Conservation (phyloP, 768 basidiomycete species). For the Myochromella boudieri region DNA sequence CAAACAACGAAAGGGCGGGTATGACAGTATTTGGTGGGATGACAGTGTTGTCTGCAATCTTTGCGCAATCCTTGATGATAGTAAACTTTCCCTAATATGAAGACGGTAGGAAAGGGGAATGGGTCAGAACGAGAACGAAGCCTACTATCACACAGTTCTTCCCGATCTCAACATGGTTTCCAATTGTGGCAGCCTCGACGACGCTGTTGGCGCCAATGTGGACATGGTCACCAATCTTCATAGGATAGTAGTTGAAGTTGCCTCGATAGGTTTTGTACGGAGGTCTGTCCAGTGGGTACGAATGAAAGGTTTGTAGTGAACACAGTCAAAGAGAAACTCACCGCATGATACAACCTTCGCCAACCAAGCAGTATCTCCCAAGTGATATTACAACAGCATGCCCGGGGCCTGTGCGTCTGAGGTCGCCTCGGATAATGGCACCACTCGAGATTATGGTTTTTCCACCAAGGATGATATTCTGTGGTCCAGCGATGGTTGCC, state of each 20-base stretch:
- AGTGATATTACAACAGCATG: slow-evolving; percentile 93
- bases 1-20: slow-evolving; percentile 81
- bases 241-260: slow-evolving; percentile 95
- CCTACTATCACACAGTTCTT: slow-evolving; percentile 92
- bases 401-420: slow-evolving; percentile 84
- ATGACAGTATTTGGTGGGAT: slow-evolving; percentile 92
- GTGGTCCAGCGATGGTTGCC: slow-evolving; percentile 88
- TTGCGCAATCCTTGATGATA: slow-evolving; percentile 94
- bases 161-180: slow-evolving; percentile 92
- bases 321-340: slow-evolving; percentile 23
- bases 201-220: slow-evolving; percentile 88
- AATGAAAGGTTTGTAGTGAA: not conserved
- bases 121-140: slow-evolving; percentile 13
- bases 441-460: slow-evolving; percentile 93
- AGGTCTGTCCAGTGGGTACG: slow-evolving; percentile 44
- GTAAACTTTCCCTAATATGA: slow-evolving; percentile 83
- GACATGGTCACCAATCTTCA: slow-evolving; percentile 95
- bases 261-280: slow-evolving; percentile 90
- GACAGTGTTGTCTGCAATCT: slow-evolving; percentile 86
- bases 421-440: slow-evolving; percentile 91
- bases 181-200: slow-evolving; percentile 93
- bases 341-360: slow-evolving; percentile 89
- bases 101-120: not conserved
- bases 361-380: slow-evolving; percentile 90
- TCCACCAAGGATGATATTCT: slow-evolving; percentile 96